phyloP scores from a whole-genome alignment of 768 basidiomycete species.

The Steccherinum ochraceum region DNA sequence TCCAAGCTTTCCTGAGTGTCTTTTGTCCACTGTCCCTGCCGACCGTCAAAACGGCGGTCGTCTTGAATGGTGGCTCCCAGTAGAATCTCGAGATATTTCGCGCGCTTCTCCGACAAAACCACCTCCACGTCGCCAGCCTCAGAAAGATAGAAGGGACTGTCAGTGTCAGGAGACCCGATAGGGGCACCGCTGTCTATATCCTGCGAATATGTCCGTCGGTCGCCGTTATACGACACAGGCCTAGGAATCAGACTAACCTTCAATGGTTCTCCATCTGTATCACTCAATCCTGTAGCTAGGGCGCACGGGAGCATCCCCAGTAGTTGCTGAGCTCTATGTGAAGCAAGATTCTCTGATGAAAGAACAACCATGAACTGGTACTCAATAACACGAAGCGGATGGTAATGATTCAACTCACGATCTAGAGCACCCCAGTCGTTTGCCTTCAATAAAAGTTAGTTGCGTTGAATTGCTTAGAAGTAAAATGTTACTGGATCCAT shows the following conservation, averaged over 20 bases:
- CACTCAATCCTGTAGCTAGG: conserved; percentile 39
- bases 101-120: conserved; percentile 10
- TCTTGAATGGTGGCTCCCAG: conserved; percentile 2
- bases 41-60: conserved; percentile 24
- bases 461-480: neutral
- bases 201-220: conserved; percentile 25
- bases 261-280: conserved; percentile 41
- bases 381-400: too few relatives aligned
- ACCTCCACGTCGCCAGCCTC: conserved; percentile 2
- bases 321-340: conserved; percentile 30
- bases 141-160: conserved; percentile 28
- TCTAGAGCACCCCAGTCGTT: conserved; percentile 64
- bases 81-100: conserved; percentile 18
- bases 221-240: neutral
- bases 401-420: conserved; percentile 33
- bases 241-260: conserved; percentile 31
- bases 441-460: conserved; percentile 27
- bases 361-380: too few relatives aligned
- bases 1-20: conserved; percentile 33
- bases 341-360: conserved; percentile 21
- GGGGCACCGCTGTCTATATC: conserved; percentile 45
- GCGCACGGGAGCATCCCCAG: conserved; percentile 38
- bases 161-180: conserved; percentile 32
- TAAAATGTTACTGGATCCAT: too few relatives aligned
- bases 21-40: conserved; percentile 37